A percentile compares a stretch with the other conserved stretches of the same genome.
Conservation (phyloP, 352 stramenopile species). For the Phytophthora sp. region DNA sequence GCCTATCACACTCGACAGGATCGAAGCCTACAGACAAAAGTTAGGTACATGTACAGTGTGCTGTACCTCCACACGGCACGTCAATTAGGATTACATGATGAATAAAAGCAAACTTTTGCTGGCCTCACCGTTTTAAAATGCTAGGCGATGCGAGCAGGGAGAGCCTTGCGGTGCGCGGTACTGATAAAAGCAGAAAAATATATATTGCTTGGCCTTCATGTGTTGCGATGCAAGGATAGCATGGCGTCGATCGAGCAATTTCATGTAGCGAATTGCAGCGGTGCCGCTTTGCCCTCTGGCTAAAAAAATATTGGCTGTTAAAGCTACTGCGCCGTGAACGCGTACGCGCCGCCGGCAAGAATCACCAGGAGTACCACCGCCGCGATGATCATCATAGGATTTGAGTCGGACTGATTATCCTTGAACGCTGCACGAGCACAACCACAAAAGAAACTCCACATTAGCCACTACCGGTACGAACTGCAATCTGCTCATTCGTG, state of each 20-base stretch:
- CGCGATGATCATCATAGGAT: constrained; percentile 54
- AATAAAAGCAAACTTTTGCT: too few species aligned
- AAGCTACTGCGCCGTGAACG: constrained; percentile 43
- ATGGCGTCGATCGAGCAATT: background rate
- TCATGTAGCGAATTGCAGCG: background rate
- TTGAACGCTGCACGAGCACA: constrained; percentile 57
- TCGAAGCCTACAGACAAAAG: too few species aligned
- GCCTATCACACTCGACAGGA: too few species aligned
- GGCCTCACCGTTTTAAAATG: too few species aligned
- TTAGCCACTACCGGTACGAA: background rate
- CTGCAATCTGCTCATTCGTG: background rate
- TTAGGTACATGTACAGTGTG: too few species aligned
- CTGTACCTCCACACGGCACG: too few species aligned
- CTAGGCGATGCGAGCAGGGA: too few species aligned
- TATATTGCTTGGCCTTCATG: too few species aligned
- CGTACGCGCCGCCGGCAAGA: constrained; percentile 61
- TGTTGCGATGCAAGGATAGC: too few species aligned
- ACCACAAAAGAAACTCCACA: background rate
- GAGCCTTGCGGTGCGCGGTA: too few species aligned
- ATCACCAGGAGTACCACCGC: constrained; percentile 56
- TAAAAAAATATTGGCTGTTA: background rate
- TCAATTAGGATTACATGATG: too few species aligned
- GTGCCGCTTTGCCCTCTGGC: background rate
- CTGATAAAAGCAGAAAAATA: too few species aligned
- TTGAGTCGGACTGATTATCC: constrained; percentile 57